Percentiles rank a stretch among this genome's conserved stretches.
Evolutionary conservation across 163 green algal genomes (phyloP).

Genomic region (Smithsoniella earleae): DNA sequence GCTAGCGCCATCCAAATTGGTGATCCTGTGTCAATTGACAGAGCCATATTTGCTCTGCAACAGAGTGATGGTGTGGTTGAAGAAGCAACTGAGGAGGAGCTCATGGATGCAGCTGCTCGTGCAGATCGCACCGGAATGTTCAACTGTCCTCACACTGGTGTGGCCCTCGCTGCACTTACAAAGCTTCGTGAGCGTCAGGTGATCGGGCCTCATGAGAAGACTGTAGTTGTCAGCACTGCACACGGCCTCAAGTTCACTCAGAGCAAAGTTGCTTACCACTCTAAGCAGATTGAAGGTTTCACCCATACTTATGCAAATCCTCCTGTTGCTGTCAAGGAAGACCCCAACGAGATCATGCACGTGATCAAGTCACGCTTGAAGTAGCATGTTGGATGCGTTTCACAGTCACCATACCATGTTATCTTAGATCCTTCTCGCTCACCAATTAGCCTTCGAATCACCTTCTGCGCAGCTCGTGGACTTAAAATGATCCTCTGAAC

Average conservation of each 20-base stretch:
- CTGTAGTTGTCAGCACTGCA: slow-evolving; percentile 84
- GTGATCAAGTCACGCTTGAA: slow-evolving; percentile 64
- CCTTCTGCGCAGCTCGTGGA: too few relatives aligned
- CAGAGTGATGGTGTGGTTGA: slow-evolving; percentile 81
- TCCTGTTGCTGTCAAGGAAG: slow-evolving; percentile 78
- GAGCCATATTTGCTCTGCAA: slow-evolving; percentile 84
- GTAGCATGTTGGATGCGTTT: too few relatives aligned
- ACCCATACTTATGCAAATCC: slow-evolving; percentile 77
- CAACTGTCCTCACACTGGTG: slow-evolving; percentile 98
- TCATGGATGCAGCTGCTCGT: slow-evolving; percentile 94
- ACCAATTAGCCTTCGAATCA: too few relatives aligned
- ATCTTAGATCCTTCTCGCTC: too few relatives aligned
- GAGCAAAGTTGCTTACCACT: slow-evolving; percentile 93
- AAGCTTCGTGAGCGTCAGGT: slow-evolving; percentile 80
- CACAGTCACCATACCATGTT: too few relatives aligned
- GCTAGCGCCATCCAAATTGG: slow-evolving; percentile 97
- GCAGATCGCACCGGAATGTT: slow-evolving; percentile 99
- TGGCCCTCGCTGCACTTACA: slow-evolving; percentile 90
- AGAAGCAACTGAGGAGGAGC: slow-evolving; percentile 93
- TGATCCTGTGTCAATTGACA: slow-evolving; percentile 94
- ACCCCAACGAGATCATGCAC: slow-evolving; percentile 90
- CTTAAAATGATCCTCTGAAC: too few relatives aligned
- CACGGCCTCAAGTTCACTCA: slow-evolving; percentile 97
- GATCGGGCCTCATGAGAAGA: slow-evolving; percentile 82
- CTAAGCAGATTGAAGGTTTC: slow-evolving; percentile 68